Conservation (phyloP, 192 early-diverging fungal genomes). For the Coemansia sp. region DNA sequence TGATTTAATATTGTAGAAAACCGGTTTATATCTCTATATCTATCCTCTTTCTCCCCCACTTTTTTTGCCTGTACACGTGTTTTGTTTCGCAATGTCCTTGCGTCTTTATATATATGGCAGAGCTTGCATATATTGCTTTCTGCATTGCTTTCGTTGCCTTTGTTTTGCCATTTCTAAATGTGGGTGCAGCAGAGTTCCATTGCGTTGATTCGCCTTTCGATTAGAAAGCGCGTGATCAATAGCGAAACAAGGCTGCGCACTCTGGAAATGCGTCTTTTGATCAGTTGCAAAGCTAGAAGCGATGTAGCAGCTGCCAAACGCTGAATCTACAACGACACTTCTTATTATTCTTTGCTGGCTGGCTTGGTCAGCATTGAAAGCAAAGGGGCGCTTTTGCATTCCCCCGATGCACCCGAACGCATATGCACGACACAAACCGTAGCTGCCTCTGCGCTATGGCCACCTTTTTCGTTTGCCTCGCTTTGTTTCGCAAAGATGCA, state of each 20-base stretch:
- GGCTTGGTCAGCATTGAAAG: neutral
- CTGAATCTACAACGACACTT: neutral
- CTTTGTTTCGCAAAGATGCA: neutral
- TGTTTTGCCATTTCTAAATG: neutral
- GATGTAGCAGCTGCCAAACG: neutral
- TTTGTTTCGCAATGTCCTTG: neutral
- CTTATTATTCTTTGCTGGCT: neutral
- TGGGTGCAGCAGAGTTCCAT: neutral
- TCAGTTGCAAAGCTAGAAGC: neutral
- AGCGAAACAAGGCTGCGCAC: neutral
- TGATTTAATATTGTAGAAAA: neutral
- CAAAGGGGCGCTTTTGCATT: neutral
- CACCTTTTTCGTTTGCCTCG: neutral
- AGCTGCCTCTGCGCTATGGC: neutral
- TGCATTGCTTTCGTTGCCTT: constrained; percentile 9
- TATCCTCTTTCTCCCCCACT: neutral
- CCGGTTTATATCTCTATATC: too few species aligned
- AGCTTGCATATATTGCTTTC: constrained; percentile 9
- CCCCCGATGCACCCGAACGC: neutral
- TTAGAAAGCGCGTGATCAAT: neutral
- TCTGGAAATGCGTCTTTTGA: neutral
- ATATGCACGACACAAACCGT: neutral
- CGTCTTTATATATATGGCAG: neutral
- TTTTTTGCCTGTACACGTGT: neutral
- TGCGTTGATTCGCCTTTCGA: neutral